Percentiles rank a stretch among this genome's conserved stretches.
Evolutionary conservation across 108 stramenopile genomes (phyloP).

Genomic region (Cyclotella baltica): DNA sequence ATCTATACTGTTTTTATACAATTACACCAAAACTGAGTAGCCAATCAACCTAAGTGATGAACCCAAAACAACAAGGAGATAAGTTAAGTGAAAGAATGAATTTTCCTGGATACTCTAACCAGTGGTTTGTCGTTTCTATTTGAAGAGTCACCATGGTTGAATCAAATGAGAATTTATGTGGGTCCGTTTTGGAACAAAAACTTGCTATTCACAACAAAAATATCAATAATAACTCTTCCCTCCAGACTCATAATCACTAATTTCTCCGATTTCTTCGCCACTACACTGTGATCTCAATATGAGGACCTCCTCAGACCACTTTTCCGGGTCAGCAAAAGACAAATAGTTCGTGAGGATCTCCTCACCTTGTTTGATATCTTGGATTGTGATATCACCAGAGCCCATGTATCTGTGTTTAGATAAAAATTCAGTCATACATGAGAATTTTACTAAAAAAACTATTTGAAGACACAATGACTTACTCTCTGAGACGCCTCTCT

Average conservation of each 20-base stretch:
- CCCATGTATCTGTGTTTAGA: neutral
- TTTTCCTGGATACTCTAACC: too few relatives aligned
- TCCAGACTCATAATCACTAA: constrained; percentile 14
- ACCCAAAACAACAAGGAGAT: too few relatives aligned
- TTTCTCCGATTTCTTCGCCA: constrained; percentile 15
- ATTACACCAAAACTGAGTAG: too few relatives aligned
- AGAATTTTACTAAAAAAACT: neutral
- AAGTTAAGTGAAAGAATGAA: too few relatives aligned
- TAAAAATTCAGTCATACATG: neutral
- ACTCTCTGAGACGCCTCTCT: constrained; percentile 32
- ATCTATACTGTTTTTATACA: too few relatives aligned
- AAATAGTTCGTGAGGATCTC: constrained; percentile 41
- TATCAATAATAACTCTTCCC: neutral
- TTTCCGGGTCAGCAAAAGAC: constrained; percentile 4
- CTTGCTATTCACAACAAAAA: too few relatives aligned
- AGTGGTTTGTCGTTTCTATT: too few relatives aligned
- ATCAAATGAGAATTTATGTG: too few relatives aligned
- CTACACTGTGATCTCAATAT: constrained; percentile 9
- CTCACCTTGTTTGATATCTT: constrained; percentile 23
- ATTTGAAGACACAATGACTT: neutral
- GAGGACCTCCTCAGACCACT: constrained; percentile 19
- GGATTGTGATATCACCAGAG: constrained; percentile 13
- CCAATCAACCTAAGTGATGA: too few relatives aligned
- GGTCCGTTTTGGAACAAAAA: too few relatives aligned
- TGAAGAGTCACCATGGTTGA: too few relatives aligned